Evolutionary conservation across 208 protist genomes (phyloP).

Genomic region (Porcisia hertigi): DNA sequence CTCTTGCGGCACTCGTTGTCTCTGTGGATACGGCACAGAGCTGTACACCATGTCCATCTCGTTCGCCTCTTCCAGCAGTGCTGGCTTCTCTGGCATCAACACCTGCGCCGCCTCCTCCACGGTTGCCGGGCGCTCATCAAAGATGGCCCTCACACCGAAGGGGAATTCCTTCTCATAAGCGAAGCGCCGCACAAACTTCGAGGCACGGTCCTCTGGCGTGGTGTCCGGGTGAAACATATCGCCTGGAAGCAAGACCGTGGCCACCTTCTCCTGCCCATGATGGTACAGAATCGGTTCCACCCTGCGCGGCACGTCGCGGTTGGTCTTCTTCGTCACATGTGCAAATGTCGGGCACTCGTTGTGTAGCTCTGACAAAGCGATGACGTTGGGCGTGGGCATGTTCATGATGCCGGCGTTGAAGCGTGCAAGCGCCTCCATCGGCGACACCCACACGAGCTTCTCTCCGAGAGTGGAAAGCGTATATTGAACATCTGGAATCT

Average conservation of each 20-base stretch:
- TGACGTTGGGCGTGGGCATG: constrained; percentile 88
- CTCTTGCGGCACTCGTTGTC: constrained; percentile 29
- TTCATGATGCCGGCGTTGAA: constrained; percentile 92
- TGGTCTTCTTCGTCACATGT: constrained; percentile 63
- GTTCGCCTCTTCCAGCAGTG: constrained; percentile 81
- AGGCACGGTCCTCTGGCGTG: constrained; percentile 59
- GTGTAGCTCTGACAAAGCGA: constrained; percentile 78
- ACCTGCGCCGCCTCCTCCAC: constrained; percentile 38
- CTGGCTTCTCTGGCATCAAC: constrained; percentile 54
- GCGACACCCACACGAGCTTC: constrained; percentile 87
- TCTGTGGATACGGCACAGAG: constrained; percentile 63
- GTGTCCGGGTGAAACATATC: constrained; percentile 73
- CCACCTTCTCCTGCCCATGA: constrained; percentile 70
- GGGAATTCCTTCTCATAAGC: constrained; percentile 87
- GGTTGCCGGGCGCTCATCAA: constrained; percentile 74
- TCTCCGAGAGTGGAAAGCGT: constrained; percentile 76
- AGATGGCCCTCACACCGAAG: constrained; percentile 83
- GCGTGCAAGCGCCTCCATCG: constrained; percentile 88
- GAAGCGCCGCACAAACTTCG: constrained; percentile 76
- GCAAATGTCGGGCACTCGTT: constrained; percentile 84
- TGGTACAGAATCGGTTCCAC: constrained; percentile 73
- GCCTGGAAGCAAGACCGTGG: constrained; percentile 83
- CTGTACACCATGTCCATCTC: constrained; percentile 83
- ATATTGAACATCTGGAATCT: constrained; percentile 78
- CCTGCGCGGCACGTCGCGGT: constrained; percentile 36